These are phyloP conservation scores for Trichophyton rubrum DNA, from an alignment of 2,329 filamentous ascomycete species.

Conservation along the genomic window DNA sequence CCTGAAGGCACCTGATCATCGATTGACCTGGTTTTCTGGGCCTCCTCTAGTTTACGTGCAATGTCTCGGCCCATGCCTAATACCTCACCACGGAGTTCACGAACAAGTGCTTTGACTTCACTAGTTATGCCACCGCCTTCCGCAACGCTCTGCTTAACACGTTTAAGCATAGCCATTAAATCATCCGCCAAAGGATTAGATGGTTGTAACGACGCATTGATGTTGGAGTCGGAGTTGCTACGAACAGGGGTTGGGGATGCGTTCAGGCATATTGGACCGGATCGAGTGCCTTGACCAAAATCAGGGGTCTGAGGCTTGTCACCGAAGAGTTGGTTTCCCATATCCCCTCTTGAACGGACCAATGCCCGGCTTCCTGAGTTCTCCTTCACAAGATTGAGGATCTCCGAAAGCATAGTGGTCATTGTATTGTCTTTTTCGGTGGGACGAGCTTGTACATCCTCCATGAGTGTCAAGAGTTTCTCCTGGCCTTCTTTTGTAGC, in stretches of 20 bases:
- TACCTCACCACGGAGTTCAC: constrained; percentile 82
- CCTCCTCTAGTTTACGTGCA: constrained; percentile 62
- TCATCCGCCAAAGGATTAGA: constrained; percentile 56
- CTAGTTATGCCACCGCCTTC: constrained; percentile 81
- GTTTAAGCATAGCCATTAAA: constrained; percentile 66
- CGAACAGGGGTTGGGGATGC: not conserved
- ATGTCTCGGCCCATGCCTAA: constrained; percentile 89
- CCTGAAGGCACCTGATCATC: constrained; percentile 34
- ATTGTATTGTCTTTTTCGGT: constrained; percentile 38
- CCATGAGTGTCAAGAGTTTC: constrained; percentile 54
- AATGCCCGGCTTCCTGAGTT: constrained; percentile 43
- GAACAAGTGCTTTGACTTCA: constrained; percentile 80
- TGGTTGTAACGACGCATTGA: constrained; percentile 17
- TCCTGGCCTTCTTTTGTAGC: constrained; percentile 95
- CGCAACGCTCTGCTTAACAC: constrained; percentile 81
- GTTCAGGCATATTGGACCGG: not conserved
- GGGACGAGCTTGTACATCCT: constrained; percentile 40
- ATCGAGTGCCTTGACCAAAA: constrained; percentile 22
- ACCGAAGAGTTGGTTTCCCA: constrained; percentile 5
- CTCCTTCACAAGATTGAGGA: constrained; percentile 52
- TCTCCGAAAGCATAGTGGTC: constrained; percentile 64
- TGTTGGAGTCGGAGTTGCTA: not conserved
- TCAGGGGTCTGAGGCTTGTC: constrained; percentile 25
- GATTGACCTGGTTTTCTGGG: constrained; percentile 38
- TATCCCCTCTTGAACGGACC: constrained; percentile 30